Evolutionary conservation across 768 basidiomycete species (phyloP).

Genomic region (Suillus weaverae): DNA sequence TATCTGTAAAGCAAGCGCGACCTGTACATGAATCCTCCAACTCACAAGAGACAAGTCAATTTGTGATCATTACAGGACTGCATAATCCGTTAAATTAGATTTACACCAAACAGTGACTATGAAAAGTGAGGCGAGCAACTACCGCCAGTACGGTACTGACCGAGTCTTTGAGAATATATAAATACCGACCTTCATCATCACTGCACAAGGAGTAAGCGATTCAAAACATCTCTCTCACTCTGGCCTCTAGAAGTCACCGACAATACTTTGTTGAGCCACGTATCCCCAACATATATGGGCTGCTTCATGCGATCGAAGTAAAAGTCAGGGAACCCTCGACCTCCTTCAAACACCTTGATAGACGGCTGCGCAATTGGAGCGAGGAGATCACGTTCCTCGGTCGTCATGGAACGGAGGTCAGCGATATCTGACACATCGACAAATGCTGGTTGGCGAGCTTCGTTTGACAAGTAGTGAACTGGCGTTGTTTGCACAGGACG

Average conservation of each 20-base stretch:
- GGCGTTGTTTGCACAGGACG: background rate
- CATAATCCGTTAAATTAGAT: no score
- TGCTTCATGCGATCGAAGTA: background rate
- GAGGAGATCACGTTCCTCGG: slow-evolving; percentile 4
- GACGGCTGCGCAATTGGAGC: slow-evolving; percentile 5
- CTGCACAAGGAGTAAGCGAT: no score
- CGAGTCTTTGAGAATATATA: no score
- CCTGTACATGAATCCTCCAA: no score
- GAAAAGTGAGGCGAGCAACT: no score
- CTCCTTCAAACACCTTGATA: background rate
- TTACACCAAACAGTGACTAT: no score
- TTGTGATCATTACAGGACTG: no score
- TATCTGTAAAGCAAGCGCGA: no score
- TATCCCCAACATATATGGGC: slow-evolving; percentile 10
- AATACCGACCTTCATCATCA: no score
- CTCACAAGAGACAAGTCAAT: no score
- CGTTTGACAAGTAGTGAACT: slow-evolving; percentile 8
- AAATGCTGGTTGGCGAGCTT: slow-evolving; percentile 5
- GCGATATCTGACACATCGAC: slow-evolving; percentile 1
- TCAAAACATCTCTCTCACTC: no score
- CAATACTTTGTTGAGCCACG: slow-evolving; percentile 9
- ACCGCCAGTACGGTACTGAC: no score
- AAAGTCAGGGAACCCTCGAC: background rate
- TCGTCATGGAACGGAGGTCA: background rate
- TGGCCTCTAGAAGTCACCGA: background rate